Evolutionary conservation across 1,139 yeast species (phyloP).

Genomic region (Yamadazyma jaroonii): DNA sequence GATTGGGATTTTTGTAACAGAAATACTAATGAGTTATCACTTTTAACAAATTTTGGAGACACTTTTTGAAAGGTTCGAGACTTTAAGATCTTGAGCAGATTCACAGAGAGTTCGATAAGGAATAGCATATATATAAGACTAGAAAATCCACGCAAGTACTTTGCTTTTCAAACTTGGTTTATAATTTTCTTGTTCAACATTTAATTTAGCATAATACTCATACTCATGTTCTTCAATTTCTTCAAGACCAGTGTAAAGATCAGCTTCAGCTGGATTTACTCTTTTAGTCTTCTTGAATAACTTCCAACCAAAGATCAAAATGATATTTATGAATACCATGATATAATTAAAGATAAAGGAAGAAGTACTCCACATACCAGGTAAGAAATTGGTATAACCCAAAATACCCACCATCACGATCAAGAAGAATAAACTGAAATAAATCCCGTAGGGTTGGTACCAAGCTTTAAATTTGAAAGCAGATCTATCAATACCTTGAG

Average conservation of each 20-base stretch:
- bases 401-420: constrained; percentile 33
- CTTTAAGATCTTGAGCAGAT: too few species aligned
- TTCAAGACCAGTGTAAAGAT: constrained; percentile 30
- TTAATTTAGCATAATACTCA: constrained; percentile 11
- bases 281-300: constrained; percentile 23
- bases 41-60: too few species aligned
- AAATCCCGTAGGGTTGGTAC: constrained; percentile 71
- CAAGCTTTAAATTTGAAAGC: constrained; percentile 72
- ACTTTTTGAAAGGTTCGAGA: too few species aligned
- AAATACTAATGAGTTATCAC: too few species aligned
- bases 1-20: too few species aligned
- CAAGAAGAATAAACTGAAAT: constrained; percentile 32
- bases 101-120: too few species aligned
- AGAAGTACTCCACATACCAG: constrained; percentile 25
- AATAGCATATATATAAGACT: too few species aligned
- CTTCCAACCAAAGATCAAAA: constrained; percentile 26
- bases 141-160: constrained; percentile 8
- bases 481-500: constrained; percentile 61
- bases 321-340: constrained; percentile 28
- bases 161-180: constrained; percentile 3
- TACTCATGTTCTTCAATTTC: constrained; percentile 41
- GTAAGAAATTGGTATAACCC: constrained; percentile 37
- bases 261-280: constrained; percentile 26
- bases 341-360: constrained; percentile 41
- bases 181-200: constrained; percentile 3